Base-by-base conservation (phyloP, 192 early-diverging fungal species). In the Spinellus fusiger region DNA sequence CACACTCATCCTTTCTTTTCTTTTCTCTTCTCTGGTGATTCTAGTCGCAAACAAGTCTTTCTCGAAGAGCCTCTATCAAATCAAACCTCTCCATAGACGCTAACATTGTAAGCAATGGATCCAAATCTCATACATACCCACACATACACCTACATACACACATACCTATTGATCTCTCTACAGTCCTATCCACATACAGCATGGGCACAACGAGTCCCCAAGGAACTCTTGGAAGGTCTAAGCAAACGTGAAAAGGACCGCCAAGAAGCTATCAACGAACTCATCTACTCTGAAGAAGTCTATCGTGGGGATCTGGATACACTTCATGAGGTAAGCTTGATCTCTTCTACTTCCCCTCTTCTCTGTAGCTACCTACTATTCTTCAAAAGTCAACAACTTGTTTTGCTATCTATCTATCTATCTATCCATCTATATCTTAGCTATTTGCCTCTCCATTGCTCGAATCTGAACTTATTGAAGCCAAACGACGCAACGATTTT, bases 241-340 rank as follows among this genome's bases (percentile, higher is more conserved):
- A 68, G 75, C 61, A 82, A 83, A 58, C 71, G 84, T 33, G 93
- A 94, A 53, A 80, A 86, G 7, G 85, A 89, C 57, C 78, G 96
- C 46, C 96, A 98, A 61, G 96, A 98, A 74, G 87, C 95, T 16
- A 96, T 98, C 53, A 91, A 87, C 66, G 96, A 98, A 66, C 87
- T 95, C 5, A 80, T 94, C 25, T 79, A 85, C 54, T 95, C 95
- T 1, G 96, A 98, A 77, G 80, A 81, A 16, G 93, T 95, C 66
- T 98, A 95, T 64, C 83, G 92, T 18, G 78, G 82, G 20, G 96
- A 98, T 80, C 80, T 98, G 29, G 80, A 89, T 35, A 80, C 89
- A 34, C 77, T 94, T 7, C 82, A 92, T 1, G 88, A 91, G 56
- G 90, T 94, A 62, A 70, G 70, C 8, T 20, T 10, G 9, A 22